These are phyloP conservation scores for Nakazawaea ambrosiae DNA, from an alignment of 805 yeast genomes.

Conservation along the genomic window DNA sequence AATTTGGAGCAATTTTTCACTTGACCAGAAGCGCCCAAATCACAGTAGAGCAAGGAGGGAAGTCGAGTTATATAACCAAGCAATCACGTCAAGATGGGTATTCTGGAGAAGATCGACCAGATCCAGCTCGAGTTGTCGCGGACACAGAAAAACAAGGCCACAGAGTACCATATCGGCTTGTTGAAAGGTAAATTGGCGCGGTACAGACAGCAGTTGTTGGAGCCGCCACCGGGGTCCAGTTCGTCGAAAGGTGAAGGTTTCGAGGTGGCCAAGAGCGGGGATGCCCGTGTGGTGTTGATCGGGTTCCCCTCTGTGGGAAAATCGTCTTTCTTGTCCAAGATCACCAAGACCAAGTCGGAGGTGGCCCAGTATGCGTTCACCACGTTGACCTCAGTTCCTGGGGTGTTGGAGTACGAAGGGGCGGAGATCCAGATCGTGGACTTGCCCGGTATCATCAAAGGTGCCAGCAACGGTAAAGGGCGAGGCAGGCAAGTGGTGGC, in stretches of 20 bases:
- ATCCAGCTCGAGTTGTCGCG: constrained; percentile 91
- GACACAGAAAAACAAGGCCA: constrained; percentile 96
- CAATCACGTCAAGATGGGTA: constrained; percentile 4
- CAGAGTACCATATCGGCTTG: constrained; percentile 93
- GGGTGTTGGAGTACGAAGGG: constrained; percentile 90
- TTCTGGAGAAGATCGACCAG: constrained; percentile 67
- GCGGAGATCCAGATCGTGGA: constrained; percentile 98
- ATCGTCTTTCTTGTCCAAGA: constrained; percentile 80
- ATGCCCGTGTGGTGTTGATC: constrained; percentile 90
- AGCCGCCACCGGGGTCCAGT: constrained; percentile 74
- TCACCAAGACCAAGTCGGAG: constrained; percentile 90
- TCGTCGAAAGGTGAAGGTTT: constrained; percentile 73
- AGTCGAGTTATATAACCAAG: too few relatives aligned
- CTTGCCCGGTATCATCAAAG: constrained; percentile 94
- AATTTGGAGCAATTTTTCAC: too few relatives aligned
- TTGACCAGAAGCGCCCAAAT: too few relatives aligned
- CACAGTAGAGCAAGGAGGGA: too few relatives aligned
- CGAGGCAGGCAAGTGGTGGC: constrained; percentile 96
- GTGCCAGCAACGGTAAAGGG: constrained; percentile 96
- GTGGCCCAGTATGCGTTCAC: constrained; percentile 95
- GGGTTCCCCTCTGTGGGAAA: constrained; percentile 99
- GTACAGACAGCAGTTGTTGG: constrained; percentile 83
- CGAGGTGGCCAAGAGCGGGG: constrained; percentile 93
- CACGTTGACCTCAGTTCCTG: constrained; percentile 93
- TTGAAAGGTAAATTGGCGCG: constrained; percentile 92